Evolutionary conservation across 2,329 filamentous ascomycete species (phyloP).

Genomic region (Aspergillus amoenus): DNA sequence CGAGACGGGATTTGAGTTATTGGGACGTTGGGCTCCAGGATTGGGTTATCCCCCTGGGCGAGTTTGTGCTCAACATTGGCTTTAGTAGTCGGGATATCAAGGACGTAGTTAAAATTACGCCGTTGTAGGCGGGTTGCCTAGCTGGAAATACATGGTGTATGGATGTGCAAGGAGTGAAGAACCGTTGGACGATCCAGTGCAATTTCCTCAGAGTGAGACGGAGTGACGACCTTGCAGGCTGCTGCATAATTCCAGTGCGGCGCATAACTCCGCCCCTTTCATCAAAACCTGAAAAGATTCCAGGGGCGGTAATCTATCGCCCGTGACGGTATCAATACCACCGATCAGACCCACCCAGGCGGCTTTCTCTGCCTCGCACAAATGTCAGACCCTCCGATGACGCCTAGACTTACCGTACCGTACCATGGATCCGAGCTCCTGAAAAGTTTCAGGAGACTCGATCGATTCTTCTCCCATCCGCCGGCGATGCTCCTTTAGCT

Average conservation of each 20-base stretch:
- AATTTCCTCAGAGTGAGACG: no score
- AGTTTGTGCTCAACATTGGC: constrained; percentile 7
- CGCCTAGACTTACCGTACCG: neutral
- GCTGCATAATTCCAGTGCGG: neutral
- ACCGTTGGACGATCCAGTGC: no score
- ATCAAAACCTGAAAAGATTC: neutral
- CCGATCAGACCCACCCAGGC: neutral
- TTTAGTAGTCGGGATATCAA: no score
- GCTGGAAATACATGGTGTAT: no score
- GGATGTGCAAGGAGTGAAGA: no score
- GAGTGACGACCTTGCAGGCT: neutral
- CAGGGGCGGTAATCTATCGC: constrained; percentile 13
- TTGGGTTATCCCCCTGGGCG: constrained; percentile 31
- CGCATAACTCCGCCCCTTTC: neutral
- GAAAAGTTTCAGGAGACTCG: neutral
- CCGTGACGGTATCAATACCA: constrained; percentile 8
- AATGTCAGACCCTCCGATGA: neutral
- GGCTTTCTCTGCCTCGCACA: neutral
- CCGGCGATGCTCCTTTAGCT: neutral
- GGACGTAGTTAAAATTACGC: no score
- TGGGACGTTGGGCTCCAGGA: constrained; percentile 37
- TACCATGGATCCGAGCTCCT: constrained; percentile 5
- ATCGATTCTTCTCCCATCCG: neutral
- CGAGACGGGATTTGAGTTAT: constrained; percentile 35
- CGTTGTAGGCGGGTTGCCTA: no score